phyloP scores from a whole-genome alignment of 2,329 filamentous ascomycete genomes.

The Botryotinia convoluta region DNA sequence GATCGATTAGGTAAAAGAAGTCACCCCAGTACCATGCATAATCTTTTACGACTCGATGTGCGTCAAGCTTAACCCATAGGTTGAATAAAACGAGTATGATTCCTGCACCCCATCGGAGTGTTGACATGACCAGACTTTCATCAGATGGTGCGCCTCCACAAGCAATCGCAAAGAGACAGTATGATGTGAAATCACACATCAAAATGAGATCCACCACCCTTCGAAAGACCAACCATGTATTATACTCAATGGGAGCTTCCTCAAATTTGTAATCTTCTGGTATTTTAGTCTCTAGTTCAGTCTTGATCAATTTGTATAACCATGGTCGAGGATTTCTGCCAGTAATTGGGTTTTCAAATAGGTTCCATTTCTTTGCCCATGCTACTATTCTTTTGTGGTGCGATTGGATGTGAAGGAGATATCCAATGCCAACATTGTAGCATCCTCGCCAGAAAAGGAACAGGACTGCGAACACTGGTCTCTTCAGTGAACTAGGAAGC shows the following conservation, averaged over 20 bases:
- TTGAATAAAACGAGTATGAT: conserved; percentile 86
- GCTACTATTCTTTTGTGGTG: conserved; percentile 80
- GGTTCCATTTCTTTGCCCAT: conserved; percentile 80
- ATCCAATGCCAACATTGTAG: conserved; percentile 93
- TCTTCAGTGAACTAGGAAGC: conserved; percentile 66
- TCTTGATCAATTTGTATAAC: conserved; percentile 80
- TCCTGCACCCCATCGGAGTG: conserved; percentile 75
- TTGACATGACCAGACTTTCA: conserved; percentile 67
- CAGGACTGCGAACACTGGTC: conserved; percentile 74
- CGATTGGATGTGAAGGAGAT: conserved; percentile 85
- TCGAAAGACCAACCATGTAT: conserved; percentile 96
- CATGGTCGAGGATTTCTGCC: conserved; percentile 79
- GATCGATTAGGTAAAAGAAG: conserved; percentile 98
- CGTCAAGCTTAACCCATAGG: conserved; percentile 97
- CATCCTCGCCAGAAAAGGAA: conserved; percentile 90
- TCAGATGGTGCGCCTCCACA: conserved; percentile 73
- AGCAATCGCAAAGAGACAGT: conserved; percentile 91
- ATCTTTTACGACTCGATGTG: conserved; percentile 96
- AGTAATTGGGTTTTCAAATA: conserved; percentile 81
- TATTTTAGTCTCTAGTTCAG: conserved; percentile 92
- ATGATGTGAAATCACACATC: conserved; percentile 98
- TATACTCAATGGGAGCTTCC: conserved; percentile 93
- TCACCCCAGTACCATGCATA: conserved; percentile 99
- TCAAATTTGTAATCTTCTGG: conserved; percentile 91
- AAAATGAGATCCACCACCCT: conserved; percentile 93